Evolutionary conservation across 164 flowering plant species (phyloP).

Genomic region (Cinnamomum chago): DNA sequence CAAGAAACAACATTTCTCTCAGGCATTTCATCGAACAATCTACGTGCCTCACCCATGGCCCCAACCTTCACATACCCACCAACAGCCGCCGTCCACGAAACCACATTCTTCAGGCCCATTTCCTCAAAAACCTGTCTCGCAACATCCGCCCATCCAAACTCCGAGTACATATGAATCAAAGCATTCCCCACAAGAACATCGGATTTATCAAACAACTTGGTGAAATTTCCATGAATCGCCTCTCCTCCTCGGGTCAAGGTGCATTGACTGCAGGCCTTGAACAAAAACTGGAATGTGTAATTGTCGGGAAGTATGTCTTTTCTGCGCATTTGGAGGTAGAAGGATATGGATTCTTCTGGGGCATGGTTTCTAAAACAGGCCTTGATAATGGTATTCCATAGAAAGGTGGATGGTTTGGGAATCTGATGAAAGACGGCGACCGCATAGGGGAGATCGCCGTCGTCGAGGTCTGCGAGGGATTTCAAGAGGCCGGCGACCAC

Average conservation of each 20-base stretch:
- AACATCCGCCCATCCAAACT: constrained; percentile 7
- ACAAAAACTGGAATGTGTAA: constrained; percentile 16
- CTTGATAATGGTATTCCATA: constrained; percentile 20
- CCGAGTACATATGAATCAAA: constrained; percentile 19
- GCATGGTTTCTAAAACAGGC: constrained; percentile 8
- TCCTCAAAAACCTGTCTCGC: constrained; percentile 14
- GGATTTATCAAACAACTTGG: not conserved
- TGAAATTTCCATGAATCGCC: constrained; percentile 4
- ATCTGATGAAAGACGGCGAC: constrained; percentile 10
- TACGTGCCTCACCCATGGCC: constrained; percentile 11
- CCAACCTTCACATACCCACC: constrained; percentile 17
- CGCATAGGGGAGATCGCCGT: constrained; percentile 4
- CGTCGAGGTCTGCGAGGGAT: constrained; percentile 5
- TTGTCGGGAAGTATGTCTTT: constrained; percentile 1
- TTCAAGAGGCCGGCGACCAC: not conserved
- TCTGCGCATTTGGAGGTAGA: constrained; percentile 14
- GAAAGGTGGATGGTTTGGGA: constrained; percentile 7
- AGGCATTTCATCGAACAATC: constrained; percentile 21
- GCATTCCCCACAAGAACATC: constrained; percentile 9
- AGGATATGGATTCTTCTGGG: constrained; percentile 7
- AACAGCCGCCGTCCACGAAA: constrained; percentile 15
- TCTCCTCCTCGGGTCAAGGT: not conserved
- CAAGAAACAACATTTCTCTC: constrained; percentile 26
- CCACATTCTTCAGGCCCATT: constrained; percentile 18
- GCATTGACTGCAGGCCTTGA: constrained; percentile 16